Conservation (phyloP, 2,329 filamentous ascomycete genomes). For the Exophiala bonariae region DNA sequence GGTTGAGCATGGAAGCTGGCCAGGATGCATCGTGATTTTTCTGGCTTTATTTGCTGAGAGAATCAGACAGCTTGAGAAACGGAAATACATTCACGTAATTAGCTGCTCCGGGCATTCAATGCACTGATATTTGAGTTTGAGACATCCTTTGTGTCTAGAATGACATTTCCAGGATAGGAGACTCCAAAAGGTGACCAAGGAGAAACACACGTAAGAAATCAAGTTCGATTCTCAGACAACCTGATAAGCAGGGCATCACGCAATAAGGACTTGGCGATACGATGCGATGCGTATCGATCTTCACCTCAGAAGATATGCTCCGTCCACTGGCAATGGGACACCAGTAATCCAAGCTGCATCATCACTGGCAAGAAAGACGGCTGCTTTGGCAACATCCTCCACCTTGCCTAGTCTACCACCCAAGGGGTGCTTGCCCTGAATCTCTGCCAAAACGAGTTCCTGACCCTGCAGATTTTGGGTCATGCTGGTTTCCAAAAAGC, state of each 20-base stretch:
- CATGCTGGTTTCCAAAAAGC: conserved; percentile 40
- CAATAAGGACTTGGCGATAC: background rate
- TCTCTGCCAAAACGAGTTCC: conserved; percentile 20
- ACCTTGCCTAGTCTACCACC: conserved; percentile 13
- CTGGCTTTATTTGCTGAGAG: background rate
- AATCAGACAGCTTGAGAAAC: too few species aligned
- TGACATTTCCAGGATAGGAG: too few species aligned
- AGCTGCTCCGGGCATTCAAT: too few species aligned
- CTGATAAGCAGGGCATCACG: too few species aligned
- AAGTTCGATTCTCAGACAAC: too few species aligned
- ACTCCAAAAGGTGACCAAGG: too few species aligned
- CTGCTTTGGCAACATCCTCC: conserved; percentile 40
- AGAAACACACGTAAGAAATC: too few species aligned
- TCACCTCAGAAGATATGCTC: conserved; percentile 37
- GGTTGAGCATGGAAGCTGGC: conserved; percentile 22
- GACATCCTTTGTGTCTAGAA: too few species aligned
- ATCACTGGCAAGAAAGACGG: conserved; percentile 48
- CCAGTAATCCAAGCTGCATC: conserved; percentile 50
- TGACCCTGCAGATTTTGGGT: conserved; percentile 39
- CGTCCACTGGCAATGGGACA: conserved; percentile 46
- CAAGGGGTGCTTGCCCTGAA: conserved; percentile 16
- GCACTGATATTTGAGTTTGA: too few species aligned
- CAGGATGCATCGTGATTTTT: conserved; percentile 5
- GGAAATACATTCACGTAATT: too few species aligned
- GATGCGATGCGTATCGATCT: background rate